Conservation (phyloP, 768 basidiomycete species). For the Tephrocybe sp. region DNA sequence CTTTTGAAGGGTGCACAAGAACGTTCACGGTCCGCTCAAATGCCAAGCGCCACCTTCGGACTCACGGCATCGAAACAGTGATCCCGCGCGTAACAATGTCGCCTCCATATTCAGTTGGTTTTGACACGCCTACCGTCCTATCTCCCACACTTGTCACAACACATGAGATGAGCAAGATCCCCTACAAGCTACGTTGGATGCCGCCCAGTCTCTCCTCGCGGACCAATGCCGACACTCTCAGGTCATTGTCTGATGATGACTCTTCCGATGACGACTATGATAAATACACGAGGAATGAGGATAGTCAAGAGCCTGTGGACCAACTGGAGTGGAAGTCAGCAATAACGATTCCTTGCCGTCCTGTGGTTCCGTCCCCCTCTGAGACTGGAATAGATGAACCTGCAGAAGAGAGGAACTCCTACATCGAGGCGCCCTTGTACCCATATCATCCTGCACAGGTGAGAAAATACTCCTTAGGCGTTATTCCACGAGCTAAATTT, state of each 20-base stretch:
- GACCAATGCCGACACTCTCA: constrained; percentile 24
- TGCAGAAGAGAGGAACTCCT: constrained; percentile 34
- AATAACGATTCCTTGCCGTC: constrained; percentile 24
- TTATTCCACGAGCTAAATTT: not conserved
- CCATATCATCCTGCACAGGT: constrained; percentile 35
- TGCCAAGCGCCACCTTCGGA: constrained; percentile 76
- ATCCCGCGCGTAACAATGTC: constrained; percentile 8
- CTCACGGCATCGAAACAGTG: constrained; percentile 55
- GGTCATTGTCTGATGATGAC: constrained; percentile 25
- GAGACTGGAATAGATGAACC: constrained; percentile 15
- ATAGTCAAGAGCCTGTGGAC: constrained; percentile 12
- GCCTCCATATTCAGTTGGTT: constrained; percentile 36
- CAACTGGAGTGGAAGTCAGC: constrained; percentile 18
- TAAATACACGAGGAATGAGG: constrained; percentile 11
- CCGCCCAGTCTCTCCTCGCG: constrained; percentile 35
- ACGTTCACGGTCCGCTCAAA: constrained; percentile 80
- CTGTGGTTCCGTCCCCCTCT: constrained; percentile 24
- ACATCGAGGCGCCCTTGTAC: constrained; percentile 22
- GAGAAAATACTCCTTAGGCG: not conserved
- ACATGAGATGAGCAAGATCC: constrained; percentile 16
- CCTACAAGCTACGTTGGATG: constrained; percentile 41
- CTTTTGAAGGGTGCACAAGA: constrained; percentile 59
- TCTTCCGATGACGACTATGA: constrained; percentile 21
- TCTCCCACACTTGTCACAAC: constrained; percentile 10
- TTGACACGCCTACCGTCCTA: constrained; percentile 36